phyloP scores from a whole-genome alignment of 768 basidiomycete genomes.

The Pleurotus platypus region DNA sequence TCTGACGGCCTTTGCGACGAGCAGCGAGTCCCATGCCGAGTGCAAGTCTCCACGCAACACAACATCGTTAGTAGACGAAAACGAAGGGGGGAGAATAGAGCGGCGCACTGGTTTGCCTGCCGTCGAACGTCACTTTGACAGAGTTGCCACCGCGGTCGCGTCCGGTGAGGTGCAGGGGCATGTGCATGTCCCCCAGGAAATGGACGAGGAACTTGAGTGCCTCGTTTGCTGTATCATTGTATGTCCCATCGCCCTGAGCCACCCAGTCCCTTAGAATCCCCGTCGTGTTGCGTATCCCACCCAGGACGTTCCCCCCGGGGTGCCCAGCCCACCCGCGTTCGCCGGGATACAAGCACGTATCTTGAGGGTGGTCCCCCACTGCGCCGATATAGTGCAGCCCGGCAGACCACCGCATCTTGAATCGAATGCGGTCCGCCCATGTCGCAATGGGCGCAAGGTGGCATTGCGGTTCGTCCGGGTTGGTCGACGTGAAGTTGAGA shows the following conservation, averaged over 20 bases:
- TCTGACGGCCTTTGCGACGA: constrained; percentile 82
- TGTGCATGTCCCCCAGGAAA: constrained; percentile 90
- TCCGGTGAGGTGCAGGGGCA: constrained; percentile 89
- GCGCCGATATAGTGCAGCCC: constrained; percentile 76
- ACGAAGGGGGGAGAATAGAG: neutral
- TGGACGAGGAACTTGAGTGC: constrained; percentile 93
- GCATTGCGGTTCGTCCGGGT: constrained; percentile 46
- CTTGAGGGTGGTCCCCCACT: constrained; percentile 71
- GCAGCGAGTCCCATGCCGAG: constrained; percentile 79
- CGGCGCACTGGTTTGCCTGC: constrained; percentile 63
- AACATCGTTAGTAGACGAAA: neutral
- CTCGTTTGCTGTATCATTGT: constrained; percentile 49
- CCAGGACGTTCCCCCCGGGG: constrained; percentile 62
- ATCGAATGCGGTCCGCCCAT: constrained; percentile 81
- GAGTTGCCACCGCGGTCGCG: constrained; percentile 87
- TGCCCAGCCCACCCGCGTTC: constrained; percentile 65
- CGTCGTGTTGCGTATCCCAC: constrained; percentile 76
- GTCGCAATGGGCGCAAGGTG: constrained; percentile 80
- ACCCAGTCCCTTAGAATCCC: constrained; percentile 51
- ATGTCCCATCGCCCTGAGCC: constrained; percentile 12
- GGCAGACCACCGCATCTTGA: constrained; percentile 67
- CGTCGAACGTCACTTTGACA: constrained; percentile 70
- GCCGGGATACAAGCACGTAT: constrained; percentile 77
- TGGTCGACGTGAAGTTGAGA: constrained; percentile 45
- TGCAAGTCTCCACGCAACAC: constrained; percentile 59